phyloP scores from a whole-genome alignment of 495 filamentous ascomycete genomes.

The Lepidopterella palustris region DNA sequence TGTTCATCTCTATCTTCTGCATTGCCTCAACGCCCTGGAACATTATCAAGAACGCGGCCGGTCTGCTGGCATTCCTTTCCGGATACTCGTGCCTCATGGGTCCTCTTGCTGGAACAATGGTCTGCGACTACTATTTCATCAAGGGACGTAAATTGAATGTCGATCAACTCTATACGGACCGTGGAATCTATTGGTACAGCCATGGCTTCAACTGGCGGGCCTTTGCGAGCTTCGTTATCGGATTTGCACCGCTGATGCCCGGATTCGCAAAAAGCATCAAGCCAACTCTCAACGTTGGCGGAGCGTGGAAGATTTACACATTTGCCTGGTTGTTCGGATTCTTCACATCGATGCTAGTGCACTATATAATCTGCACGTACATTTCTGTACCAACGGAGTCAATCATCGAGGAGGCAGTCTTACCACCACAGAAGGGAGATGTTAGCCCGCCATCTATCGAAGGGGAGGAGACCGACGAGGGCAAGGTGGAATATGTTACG shows the following conservation, averaged over 20 bases:
- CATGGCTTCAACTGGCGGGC: conserved; percentile 41
- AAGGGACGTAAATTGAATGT: conserved; percentile 34
- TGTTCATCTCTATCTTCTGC: conserved; percentile 39
- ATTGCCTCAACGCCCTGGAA: conserved; percentile 46
- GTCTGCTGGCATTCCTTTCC: conserved; percentile 42
- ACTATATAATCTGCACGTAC: conserved; percentile 40
- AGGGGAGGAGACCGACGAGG: conserved; percentile 14
- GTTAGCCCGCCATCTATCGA: conserved; percentile 20
- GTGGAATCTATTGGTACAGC: conserved; percentile 43
- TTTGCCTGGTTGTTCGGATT: conserved; percentile 40
- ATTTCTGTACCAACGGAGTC: conserved; percentile 34
- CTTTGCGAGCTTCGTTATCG: conserved; percentile 36
- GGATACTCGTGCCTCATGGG: conserved; percentile 46
- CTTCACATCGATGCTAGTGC: conserved; percentile 30
- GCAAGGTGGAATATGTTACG: not conserved
- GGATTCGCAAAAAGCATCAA: conserved; percentile 37
- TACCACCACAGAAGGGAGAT: conserved; percentile 37
- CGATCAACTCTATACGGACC: conserved; percentile 36
- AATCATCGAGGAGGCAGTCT: conserved; percentile 38
- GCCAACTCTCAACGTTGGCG: conserved; percentile 34
- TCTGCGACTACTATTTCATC: conserved; percentile 45
- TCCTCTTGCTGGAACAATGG: conserved; percentile 43
- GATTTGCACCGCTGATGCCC: conserved; percentile 41
- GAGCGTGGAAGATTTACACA: conserved; percentile 39
- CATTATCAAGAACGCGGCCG: conserved; percentile 42